Base-by-base conservation (phyloP, 768 basidiomycete species). In the Mycena filopes region DNA sequence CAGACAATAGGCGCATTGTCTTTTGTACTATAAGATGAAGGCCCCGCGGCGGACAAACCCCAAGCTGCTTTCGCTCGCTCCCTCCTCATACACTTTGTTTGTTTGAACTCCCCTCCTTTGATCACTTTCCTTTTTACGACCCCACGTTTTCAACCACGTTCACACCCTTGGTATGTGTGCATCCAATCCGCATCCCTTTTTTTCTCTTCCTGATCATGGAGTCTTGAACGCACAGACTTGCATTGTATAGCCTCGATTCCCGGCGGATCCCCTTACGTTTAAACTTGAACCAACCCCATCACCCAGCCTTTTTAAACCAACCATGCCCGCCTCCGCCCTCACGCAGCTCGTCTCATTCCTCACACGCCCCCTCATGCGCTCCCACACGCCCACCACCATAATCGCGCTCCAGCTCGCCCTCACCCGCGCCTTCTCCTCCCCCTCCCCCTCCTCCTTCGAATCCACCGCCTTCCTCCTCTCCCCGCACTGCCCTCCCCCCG, bases 331-430 rank as follows among this genome's bases (percentile, higher is more conserved):
- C 47, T 13, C 64, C n/a, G 26, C 58, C 8, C 16, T 55, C 31
- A 45, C 2, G 23, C 53, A 60, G 25, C 57, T 60, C 18, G 57
- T 65, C 18, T 55, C 58, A 10, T 65, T 65, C 64, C 58, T 65
- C 29, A 60, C 64, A 49, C 64, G 64, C 18, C 58, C 64, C 21
- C 64, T 65, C 50, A 55, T 55, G 58, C 36, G 31, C n/a, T 20
- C 33, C 5, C 40, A 60, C 25, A 7, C 45, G 10, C 53, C 57
- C 8, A 46, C 57, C 16, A 65, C 51, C 21, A 55, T 65, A 13
- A n/a, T 60, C 5, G 10, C 57, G 18, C 51, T 65, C 51, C 57
- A 65, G 28, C 45, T 59, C 11, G 38, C 16, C 28, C 64, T 65
- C 3, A 50, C 33, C 29, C 29, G 28, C 7, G 25, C 56, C 3